These are phyloP conservation scores for Umbelopsis sp. DNA, from an alignment of 192 early-diverging fungal genomes.

Conservation along the genomic window DNA sequence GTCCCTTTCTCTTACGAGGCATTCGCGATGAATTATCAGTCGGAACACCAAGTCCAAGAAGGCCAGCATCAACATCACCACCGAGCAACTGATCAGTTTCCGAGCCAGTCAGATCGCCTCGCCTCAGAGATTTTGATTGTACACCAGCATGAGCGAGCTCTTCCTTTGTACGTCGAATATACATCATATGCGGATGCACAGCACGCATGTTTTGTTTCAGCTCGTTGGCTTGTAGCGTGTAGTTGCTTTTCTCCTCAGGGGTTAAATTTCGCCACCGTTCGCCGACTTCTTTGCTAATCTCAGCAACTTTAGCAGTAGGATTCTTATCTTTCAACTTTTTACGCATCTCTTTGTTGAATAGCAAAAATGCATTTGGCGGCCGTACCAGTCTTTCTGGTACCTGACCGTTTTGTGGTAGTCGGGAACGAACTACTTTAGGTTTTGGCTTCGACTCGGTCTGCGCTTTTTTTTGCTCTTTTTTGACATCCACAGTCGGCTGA, in stretches of 20 bases:
- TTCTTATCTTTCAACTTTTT: slow-evolving; percentile 54
- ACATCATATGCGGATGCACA: slow-evolving; percentile 55
- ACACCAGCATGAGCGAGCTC: slow-evolving; percentile 53
- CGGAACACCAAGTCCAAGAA: not conserved
- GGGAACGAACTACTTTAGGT: slow-evolving; percentile 3
- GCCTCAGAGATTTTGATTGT: not conserved
- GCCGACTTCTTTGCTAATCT: slow-evolving; percentile 61
- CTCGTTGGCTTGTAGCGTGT: slow-evolving; percentile 43
- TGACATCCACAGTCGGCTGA: slow-evolving; percentile 24
- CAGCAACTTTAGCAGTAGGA: slow-evolving; percentile 60
- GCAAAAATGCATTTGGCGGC: slow-evolving; percentile 60
- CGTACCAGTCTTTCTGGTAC: slow-evolving; percentile 47
- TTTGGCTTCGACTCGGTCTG: slow-evolving; percentile 14
- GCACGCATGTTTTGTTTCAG: slow-evolving; percentile 53
- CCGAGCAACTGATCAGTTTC: not conserved
- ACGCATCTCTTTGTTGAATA: slow-evolving; percentile 66
- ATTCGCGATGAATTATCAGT: not conserved
- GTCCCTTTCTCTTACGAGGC: slow-evolving; percentile 44
- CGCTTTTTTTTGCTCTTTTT: slow-evolving; percentile 22
- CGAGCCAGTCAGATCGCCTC: not conserved
- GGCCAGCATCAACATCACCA: not conserved
- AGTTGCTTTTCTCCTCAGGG: slow-evolving; percentile 42
- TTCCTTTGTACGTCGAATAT: slow-evolving; percentile 61
- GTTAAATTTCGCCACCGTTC: slow-evolving; percentile 54
- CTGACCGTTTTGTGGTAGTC: slow-evolving; percentile 8